Percentiles rank a stretch among this genome's conserved stretches.
Conservation (phyloP, 352 stramenopile genomes). For the Pythium brachiatum region DNA sequence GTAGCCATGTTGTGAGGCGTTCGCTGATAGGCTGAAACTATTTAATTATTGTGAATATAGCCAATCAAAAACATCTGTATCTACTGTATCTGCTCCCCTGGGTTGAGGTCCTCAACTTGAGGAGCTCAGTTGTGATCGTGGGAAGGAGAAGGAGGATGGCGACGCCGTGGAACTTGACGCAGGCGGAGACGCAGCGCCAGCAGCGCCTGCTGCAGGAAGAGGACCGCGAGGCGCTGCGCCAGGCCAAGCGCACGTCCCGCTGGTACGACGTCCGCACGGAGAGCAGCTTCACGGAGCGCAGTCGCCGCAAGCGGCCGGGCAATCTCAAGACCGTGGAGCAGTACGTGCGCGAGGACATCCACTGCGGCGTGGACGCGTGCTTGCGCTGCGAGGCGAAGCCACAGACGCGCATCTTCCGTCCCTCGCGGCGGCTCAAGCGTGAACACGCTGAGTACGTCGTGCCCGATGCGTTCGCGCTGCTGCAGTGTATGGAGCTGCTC, state of each 20-base stretch:
- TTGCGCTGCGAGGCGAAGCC: constrained; percentile 31
- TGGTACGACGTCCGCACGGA: constrained; percentile 63
- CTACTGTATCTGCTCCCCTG: background rate
- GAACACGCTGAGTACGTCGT: constrained; percentile 58
- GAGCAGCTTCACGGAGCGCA: constrained; percentile 69
- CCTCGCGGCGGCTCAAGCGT: constrained; percentile 30
- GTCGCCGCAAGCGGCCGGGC: constrained; percentile 70
- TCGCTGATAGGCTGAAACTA: constrained; percentile 30
- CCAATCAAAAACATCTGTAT: constrained; percentile 19
- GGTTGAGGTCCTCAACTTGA: background rate
- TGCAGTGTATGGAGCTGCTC: constrained; percentile 79
- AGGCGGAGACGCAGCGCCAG: constrained; percentile 27
- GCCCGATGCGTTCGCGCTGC: constrained; percentile 62
- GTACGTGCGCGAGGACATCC: constrained; percentile 70
- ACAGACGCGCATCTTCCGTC: constrained; percentile 20
- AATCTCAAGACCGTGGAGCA: constrained; percentile 61
- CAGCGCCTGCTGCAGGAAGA: constrained; percentile 25
- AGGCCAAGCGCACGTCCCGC: constrained; percentile 13
- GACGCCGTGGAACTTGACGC: constrained; percentile 32
- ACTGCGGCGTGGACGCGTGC: constrained; percentile 63
- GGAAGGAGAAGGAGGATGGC: background rate
- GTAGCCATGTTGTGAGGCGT: constrained; percentile 16
- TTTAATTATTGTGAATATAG: constrained; percentile 26
- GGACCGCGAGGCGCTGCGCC: constrained; percentile 13
- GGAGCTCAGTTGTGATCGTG: background rate